Base-by-base conservation (phyloP, 768 basidiomycete species). In the Chlorophyllum brunneum region DNA sequence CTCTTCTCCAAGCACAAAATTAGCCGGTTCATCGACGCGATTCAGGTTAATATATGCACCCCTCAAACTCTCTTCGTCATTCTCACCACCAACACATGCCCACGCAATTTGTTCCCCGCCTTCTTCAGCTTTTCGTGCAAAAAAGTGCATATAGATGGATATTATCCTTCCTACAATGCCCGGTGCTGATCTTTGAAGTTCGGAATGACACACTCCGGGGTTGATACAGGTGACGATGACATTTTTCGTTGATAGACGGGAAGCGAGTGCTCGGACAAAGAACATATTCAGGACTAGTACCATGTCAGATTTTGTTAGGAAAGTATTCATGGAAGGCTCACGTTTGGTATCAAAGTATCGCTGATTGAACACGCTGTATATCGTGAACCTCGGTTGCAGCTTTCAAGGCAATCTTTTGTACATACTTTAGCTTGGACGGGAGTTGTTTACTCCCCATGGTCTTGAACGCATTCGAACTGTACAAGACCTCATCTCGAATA, bases 161-260 rank as follows among this genome's bases (percentile, higher is more conserved):
- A 50, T 31, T 4, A 70, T 4, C 9, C 58, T 11, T 6, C 54
- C 46, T 24, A 49, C 23, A 20, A 65, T 5, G 0, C 60, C 63
- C 1, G 44, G 37, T 4, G 71, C n/a, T 5, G 61, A 56, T 22
- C 69, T 56, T 0, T 63, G 58, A 1, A 79, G 59, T 18, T 70
- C 65, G 5, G 74, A 75, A 16, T 58, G 45, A 58, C 74, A 74
- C 57, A 65, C 70, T 1, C 75, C 76, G n/a, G 77, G 77, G 46
- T 71, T 69, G 27, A 72, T 64, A 29, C 66, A 38, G 49, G 67
- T 65, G 49, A 70, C 65, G 29, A 72, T 68, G 16, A 75, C 51
- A 0, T 66, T 54, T 2, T 60, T 54, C 5, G 59, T 37, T 7
- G 55, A 37, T 5, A 76, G 59, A 18, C 61, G 64, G 8, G 60